Conservation (phyloP, 2,329 filamentous ascomycete species). For the Diaporthe nobilis region DNA sequence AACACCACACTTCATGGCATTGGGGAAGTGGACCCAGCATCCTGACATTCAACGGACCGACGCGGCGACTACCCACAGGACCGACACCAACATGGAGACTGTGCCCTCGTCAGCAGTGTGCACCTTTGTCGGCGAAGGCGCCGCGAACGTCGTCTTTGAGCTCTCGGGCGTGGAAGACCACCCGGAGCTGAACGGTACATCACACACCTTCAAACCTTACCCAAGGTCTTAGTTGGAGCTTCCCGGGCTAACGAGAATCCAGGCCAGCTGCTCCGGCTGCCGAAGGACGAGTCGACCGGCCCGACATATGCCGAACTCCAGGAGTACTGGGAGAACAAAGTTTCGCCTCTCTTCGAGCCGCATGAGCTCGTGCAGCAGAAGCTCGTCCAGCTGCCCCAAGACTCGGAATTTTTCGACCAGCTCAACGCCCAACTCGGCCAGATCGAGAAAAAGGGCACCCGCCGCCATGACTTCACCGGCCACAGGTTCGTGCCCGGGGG, state of each 20-base stretch:
- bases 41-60: slow-evolving; percentile 18
- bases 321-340: slow-evolving; percentile 63
- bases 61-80: not conserved
- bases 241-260: slow-evolving; percentile 43
- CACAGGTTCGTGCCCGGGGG: slow-evolving; percentile 61
- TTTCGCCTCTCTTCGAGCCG: slow-evolving; percentile 68
- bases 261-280: slow-evolving; percentile 71
- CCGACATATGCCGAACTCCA: slow-evolving; percentile 59
- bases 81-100: slow-evolving; percentile 27
- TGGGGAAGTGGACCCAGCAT: slow-evolving; percentile 14
- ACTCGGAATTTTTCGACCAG: slow-evolving; percentile 55
- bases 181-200: slow-evolving; percentile 34
- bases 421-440: slow-evolving; percentile 68
- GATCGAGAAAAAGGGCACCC: slow-evolving; percentile 56
- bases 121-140: slow-evolving; percentile 74
- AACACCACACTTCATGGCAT: slow-evolving; percentile 16
- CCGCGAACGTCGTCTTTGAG: slow-evolving; percentile 82
- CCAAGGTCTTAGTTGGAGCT: not conserved
- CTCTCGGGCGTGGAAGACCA: slow-evolving; percentile 52
- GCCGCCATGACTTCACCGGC: slow-evolving; percentile 61
- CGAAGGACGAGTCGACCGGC: slow-evolving; percentile 68
- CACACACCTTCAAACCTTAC: not conserved
- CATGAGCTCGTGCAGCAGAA: slow-evolving; percentile 69
- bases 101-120: slow-evolving; percentile 30
- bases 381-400: slow-evolving; percentile 62